Conservation (phyloP, 2,329 filamentous ascomycete genomes). For the Microascus cirrosus region DNA sequence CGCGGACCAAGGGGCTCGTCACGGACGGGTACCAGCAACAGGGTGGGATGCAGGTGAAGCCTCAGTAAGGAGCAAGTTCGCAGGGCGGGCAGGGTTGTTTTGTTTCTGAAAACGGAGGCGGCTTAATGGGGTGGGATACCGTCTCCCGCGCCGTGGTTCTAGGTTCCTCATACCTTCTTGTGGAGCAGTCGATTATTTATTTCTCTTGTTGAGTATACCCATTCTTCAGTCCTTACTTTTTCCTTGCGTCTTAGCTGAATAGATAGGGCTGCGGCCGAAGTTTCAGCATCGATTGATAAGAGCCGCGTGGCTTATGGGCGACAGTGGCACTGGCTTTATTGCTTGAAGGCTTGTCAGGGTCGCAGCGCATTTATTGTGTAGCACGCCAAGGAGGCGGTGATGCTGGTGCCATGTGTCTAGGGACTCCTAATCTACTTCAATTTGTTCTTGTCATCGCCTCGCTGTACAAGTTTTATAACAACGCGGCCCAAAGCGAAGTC, state of each 20-base stretch:
- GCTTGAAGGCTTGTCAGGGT: neutral
- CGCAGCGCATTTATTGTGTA: neutral
- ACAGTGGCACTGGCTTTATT: neutral
- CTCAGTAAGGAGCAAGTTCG: neutral
- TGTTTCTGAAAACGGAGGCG: neutral
- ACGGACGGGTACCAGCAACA: constrained; percentile 24
- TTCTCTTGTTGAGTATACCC: neutral
- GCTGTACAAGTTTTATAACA: too few species aligned
- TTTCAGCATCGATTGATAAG: neutral
- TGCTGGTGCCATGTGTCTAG: too few species aligned
- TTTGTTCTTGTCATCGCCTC: too few species aligned
- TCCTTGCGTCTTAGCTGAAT: neutral
- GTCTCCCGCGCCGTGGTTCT: too few species aligned
- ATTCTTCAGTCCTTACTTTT: neutral
- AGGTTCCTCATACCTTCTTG: neutral
- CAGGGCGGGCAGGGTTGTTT: neutral
- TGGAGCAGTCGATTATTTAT: neutral
- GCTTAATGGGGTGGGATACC: neutral
- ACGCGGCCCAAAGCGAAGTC: too few species aligned
- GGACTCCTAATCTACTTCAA: too few species aligned
- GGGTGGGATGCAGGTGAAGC: constrained; percentile 23
- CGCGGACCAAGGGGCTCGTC: constrained; percentile 14
- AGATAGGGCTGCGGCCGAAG: neutral
- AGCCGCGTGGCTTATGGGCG: neutral
- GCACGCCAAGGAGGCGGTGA: too few species aligned